Percentiles rank a stretch among this genome's conserved stretches.
Conservation (phyloP, 768 basidiomycete species). For the Hygrophoropsis aurantiaca region DNA sequence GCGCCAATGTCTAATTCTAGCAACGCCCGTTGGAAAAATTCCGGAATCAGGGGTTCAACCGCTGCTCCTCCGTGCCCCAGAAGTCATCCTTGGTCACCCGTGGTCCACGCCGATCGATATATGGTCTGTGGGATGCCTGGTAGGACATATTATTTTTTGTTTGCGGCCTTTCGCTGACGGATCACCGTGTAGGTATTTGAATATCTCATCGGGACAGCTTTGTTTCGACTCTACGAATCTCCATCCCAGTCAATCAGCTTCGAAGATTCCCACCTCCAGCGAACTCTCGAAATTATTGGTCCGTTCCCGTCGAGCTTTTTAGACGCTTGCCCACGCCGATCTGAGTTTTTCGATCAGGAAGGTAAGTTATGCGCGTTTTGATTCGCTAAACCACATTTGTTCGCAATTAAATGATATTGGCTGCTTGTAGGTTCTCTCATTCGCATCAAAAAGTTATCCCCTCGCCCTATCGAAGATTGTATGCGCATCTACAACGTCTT, state of each 20-base stretch:
- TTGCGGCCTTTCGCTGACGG: background rate
- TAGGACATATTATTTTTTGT: constrained; percentile 5
- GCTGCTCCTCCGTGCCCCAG: constrained; percentile 19
- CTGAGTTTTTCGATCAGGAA: constrained; percentile 4
- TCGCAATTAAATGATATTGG: too few relatives aligned
- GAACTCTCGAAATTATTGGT: constrained; percentile 17
- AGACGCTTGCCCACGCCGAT: constrained; percentile 9
- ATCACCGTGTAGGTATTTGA: constrained; percentile 6
- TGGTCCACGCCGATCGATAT: constrained; percentile 24
- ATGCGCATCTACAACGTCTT: background rate
- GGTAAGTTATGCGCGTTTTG: background rate
- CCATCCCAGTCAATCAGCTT: background rate
- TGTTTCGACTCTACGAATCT: constrained; percentile 1
- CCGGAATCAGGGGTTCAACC: constrained; percentile 7
- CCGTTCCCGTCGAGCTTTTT: constrained; percentile 17
- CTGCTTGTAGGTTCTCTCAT: too few relatives aligned
- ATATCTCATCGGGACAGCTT: constrained; percentile 2
- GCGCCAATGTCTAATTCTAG: too few relatives aligned
- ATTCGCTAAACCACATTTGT: too few relatives aligned
- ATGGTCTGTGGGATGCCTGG: constrained; percentile 27
- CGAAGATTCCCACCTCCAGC: constrained; percentile 11
- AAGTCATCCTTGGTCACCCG: constrained; percentile 20
- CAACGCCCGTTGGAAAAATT: background rate
- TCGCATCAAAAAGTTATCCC: too few relatives aligned
- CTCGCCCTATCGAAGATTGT: background rate